These are phyloP conservation scores for Astrothelium macrocarpum DNA, from an alignment of 495 filamentous ascomycete genomes.

Conservation along the genomic window DNA sequence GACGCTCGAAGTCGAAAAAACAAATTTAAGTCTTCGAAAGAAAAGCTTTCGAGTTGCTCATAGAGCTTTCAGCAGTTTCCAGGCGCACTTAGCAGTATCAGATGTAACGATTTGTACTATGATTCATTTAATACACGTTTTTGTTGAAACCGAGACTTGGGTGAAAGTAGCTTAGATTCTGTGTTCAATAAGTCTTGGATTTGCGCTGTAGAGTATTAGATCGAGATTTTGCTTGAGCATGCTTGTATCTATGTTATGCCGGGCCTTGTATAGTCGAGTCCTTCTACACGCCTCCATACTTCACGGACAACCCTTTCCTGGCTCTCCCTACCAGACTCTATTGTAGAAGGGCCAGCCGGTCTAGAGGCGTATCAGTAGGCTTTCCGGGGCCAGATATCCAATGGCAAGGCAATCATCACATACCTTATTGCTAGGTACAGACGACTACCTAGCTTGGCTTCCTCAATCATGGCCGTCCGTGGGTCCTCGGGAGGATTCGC, in stretches of 20 bases:
- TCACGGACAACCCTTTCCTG: constrained; percentile 60
- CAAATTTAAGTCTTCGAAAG: too few relatives aligned
- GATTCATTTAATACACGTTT: too few relatives aligned
- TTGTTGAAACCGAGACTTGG: too few relatives aligned
- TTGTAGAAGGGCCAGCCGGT: constrained; percentile 50
- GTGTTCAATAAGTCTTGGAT: too few relatives aligned
- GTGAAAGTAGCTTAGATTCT: too few relatives aligned
- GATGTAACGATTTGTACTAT: too few relatives aligned
- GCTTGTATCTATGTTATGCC: constrained; percentile 21
- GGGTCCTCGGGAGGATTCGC: constrained; percentile 53
- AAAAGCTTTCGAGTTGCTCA: too few relatives aligned
- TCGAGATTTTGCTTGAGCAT: too few relatives aligned
- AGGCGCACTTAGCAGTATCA: too few relatives aligned
- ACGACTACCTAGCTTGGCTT: constrained; percentile 49
- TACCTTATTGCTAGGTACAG: constrained; percentile 57
- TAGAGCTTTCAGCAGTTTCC: too few relatives aligned
- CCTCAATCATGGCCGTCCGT: constrained; percentile 45
- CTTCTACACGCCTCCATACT: constrained; percentile 54
- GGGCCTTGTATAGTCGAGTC: constrained; percentile 51
- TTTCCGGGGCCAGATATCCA: not conserved
- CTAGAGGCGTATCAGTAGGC: constrained; percentile 24
- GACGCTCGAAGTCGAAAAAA: too few relatives aligned
- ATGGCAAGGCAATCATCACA: constrained; percentile 10
- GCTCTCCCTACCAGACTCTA: constrained; percentile 49
- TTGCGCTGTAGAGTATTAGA: too few relatives aligned